Conservation (phyloP, 306 rosid species). For the Sicyos baderoa region DNA sequence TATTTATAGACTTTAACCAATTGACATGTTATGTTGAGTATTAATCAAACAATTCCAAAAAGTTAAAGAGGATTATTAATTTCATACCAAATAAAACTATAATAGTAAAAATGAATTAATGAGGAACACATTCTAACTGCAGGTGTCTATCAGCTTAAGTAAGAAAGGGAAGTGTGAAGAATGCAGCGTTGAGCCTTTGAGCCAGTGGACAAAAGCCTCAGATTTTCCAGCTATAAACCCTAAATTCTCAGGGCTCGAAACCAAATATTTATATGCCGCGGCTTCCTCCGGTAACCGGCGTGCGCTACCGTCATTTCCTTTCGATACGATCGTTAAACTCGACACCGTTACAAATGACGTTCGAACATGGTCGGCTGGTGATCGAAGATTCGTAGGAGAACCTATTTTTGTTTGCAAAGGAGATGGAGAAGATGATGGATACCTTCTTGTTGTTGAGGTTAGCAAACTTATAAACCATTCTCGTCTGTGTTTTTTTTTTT, state of each 20-base stretch:
- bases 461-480: constrained; percentile 8
- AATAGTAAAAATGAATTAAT: not conserved
- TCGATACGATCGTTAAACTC: constrained; percentile 58
- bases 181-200: constrained; percentile 39
- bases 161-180: constrained; percentile 35
- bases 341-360: constrained; percentile 31
- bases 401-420: constrained; percentile 65
- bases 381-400: constrained; percentile 70
- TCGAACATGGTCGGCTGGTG: constrained; percentile 60
- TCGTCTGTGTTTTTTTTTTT: no score
- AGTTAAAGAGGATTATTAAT: no score
- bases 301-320: constrained; percentile 71
- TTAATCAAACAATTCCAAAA: not conserved
- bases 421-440: constrained; percentile 66
- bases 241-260: constrained; percentile 46
- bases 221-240: constrained; percentile 79
- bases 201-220: constrained; percentile 52
- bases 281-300: constrained; percentile 60
- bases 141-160: constrained; percentile 56
- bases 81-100: not conserved
- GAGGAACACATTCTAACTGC: not conserved
- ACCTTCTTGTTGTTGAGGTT: constrained; percentile 84
- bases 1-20: not conserved
- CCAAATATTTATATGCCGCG: constrained; percentile 63
- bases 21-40: no score